phyloP scores from a whole-genome alignment of 176 grass and related monocot genomes.

The Dactylis glomerata region DNA sequence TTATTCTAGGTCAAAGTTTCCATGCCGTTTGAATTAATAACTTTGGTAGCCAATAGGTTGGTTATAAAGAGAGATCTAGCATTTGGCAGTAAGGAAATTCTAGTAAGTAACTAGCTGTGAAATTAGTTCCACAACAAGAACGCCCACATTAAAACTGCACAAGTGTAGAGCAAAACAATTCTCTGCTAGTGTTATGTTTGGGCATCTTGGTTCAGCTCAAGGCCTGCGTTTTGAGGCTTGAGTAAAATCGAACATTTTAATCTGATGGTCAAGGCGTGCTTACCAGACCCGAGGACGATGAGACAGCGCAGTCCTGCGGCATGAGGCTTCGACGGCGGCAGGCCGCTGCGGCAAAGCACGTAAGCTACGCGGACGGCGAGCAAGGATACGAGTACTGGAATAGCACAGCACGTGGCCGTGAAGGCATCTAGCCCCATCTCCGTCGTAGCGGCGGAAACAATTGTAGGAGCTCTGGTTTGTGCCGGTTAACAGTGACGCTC shows the following conservation, averaged over 20 bases:
- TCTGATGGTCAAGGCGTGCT: conserved; percentile 9
- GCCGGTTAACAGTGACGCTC: neutral
- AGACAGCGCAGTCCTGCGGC: conserved; percentile 34
- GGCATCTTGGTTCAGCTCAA: neutral
- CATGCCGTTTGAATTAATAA: neutral
- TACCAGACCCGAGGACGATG: conserved; percentile 63
- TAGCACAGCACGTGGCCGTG: neutral
- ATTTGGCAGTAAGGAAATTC: neutral
- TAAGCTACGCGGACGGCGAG: conserved; percentile 42
- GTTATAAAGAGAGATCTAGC: neutral
- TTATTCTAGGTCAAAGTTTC: neutral
- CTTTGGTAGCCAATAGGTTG: neutral
- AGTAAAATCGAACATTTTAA: neutral
- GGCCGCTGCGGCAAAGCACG: conserved; percentile 45
- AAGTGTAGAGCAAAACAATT: neutral
- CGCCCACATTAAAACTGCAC: neutral
- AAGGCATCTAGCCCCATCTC: conserved; percentile 20
- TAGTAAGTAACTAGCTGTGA: too few species aligned
- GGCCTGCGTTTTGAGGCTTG: neutral
- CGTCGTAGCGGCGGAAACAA: neutral
- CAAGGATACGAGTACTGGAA: conserved; percentile 43
- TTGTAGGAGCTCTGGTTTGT: neutral
- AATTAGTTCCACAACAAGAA: neutral
- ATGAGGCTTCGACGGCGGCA: conserved; percentile 10
- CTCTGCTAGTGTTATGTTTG: neutral